Percentiles rank a stretch among this genome's conserved stretches.
phyloP scores from a whole-genome alignment of 2,329 filamentous ascomycete species.

The Phialocephala sp. region DNA sequence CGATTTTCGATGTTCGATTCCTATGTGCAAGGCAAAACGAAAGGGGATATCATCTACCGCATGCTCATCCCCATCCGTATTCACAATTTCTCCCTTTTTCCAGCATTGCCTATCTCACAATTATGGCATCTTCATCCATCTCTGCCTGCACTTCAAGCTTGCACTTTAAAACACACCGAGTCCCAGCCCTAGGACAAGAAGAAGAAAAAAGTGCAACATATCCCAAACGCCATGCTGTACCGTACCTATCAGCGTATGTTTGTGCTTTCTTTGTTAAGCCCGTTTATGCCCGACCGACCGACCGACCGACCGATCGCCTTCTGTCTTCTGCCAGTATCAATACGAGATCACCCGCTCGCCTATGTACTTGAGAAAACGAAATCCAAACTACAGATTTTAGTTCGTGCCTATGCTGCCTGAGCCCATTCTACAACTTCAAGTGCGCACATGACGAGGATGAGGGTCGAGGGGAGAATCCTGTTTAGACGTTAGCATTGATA shows the following conservation, averaged over 20 bases:
- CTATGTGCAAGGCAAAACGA: background rate
- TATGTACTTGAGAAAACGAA: conserved; percentile 11
- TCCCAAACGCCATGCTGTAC: conserved; percentile 5
- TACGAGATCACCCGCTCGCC: background rate
- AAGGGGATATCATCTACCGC: conserved; percentile 1
- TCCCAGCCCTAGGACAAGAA: conserved; percentile 1
- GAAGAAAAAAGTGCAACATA: background rate
- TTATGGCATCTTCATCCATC: too few species aligned
- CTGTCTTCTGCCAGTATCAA: background rate
- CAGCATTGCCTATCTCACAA: conserved; percentile 6
- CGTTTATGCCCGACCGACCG: background rate
- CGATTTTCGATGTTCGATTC: background rate
- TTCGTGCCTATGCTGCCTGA: background rate
- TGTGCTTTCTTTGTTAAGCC: background rate
- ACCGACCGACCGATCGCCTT: too few species aligned
- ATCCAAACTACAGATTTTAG: background rate
- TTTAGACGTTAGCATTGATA: conserved; percentile 20
- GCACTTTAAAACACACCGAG: background rate
- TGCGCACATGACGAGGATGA: conserved; percentile 88
- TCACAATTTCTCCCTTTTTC: background rate
- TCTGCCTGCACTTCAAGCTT: too few species aligned
- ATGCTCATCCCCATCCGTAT: background rate
- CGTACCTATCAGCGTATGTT: background rate
- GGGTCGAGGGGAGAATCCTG: conserved; percentile 88
- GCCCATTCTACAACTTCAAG: conserved; percentile 95